phyloP scores from a whole-genome alignment of 345 rosid species.

The Eucalyptus regnans region DNA sequence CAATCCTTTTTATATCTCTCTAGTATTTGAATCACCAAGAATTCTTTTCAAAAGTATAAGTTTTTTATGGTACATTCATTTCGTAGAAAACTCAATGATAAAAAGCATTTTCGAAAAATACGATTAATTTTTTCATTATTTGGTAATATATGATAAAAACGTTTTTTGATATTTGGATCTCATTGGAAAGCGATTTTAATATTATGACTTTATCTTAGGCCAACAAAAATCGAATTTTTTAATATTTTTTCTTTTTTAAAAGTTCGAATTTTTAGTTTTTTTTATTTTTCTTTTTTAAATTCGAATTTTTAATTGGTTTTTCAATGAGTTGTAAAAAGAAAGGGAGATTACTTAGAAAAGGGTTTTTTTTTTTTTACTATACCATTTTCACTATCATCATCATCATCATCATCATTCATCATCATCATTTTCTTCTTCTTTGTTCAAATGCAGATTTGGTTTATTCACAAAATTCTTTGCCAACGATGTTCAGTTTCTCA shows the following conservation, averaged over 20 bases:
- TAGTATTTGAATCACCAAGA: background rate
- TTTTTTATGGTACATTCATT: accelerated
- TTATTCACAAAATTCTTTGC: background rate
- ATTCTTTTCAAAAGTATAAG: too few species aligned
- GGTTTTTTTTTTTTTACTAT: too few species aligned
- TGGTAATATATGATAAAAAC: too few species aligned
- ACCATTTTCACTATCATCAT: background rate
- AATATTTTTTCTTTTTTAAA: too few species aligned
- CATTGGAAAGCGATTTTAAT: too few species aligned
- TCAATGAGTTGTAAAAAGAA: background rate
- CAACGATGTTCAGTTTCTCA: background rate
- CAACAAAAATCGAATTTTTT: too few species aligned
- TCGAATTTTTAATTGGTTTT: too few species aligned
- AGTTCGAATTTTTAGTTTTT: too few species aligned
- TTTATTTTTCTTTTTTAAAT: accelerated
- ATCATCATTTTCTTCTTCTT: too few species aligned
- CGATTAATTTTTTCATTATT: too few species aligned
- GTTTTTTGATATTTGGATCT: too few species aligned
- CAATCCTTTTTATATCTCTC: background rate
- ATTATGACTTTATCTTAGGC: background rate
- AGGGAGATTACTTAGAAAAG: background rate
- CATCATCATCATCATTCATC: too few species aligned
- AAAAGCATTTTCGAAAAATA: accelerated
- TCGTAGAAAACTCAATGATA: accelerated
- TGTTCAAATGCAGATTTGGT: background rate